phyloP scores from a whole-genome alignment of 2,329 filamentous ascomycete species.

The Diaporthe aspalathi region DNA sequence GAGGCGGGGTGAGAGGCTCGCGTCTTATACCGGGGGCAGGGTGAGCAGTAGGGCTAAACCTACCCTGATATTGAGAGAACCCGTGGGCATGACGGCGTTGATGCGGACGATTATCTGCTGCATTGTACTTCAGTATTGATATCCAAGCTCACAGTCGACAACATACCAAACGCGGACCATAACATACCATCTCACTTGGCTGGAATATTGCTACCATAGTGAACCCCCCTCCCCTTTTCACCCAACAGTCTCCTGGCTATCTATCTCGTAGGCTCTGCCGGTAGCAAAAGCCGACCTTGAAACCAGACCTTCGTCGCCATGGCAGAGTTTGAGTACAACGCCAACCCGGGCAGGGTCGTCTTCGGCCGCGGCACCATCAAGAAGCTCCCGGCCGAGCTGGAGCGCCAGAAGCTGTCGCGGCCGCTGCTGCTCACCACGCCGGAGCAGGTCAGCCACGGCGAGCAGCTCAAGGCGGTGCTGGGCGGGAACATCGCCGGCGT shows the following conservation, averaged over 20 bases:
- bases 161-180: not conserved
- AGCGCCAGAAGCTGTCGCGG: constrained; percentile 55
- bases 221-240: too few relatives aligned
- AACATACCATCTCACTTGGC: not conserved
- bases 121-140: not conserved
- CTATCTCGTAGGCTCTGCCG: not conserved
- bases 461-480: constrained; percentile 57
- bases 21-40: not conserved
- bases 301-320: constrained; percentile 45
- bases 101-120: not conserved
- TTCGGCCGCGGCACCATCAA: constrained; percentile 65
- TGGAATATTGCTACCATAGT: not conserved
- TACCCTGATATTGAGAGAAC: not conserved
- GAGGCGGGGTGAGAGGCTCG: not conserved
- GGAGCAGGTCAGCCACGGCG: constrained; percentile 58
- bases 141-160: not conserved
- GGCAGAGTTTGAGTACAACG: constrained; percentile 65
- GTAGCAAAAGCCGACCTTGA: not conserved
- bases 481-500: constrained; percentile 35
- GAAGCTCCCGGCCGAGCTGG: constrained; percentile 55
- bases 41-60: not conserved
- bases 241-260: too few relatives aligned
- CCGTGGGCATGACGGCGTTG: not conserved
- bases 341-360: constrained; percentile 61
- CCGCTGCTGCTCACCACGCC: constrained; percentile 67